Evolutionary conservation across 345 rosid species (phyloP), one percentile per base, ranked within the genome.

Genomic region (Firmiana major): DNA sequence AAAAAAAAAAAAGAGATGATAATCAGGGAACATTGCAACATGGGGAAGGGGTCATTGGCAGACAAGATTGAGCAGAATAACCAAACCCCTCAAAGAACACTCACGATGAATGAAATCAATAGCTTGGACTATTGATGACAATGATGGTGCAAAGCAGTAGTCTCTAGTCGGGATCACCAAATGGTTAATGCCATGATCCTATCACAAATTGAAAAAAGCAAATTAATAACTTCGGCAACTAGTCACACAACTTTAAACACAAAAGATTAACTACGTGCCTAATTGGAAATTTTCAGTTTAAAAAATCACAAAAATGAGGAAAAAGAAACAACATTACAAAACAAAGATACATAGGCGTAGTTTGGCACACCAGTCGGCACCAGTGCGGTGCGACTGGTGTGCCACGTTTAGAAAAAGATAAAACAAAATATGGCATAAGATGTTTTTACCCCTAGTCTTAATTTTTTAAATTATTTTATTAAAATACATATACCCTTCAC

Each of bases 91-190:
- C 45, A 15, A 43, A 26, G 40, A 34, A 34, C 26, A 76, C 91
- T 85, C 81, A 95, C 99, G 77, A 68, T 87, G 92, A 71, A 97
- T 91, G 64, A 97, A 97, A 36, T 88, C 95, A 55, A 94, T 95
- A 62, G 99, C 99, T 81, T 79, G 93, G 83, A 87, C 87, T 78
- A 92, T 91, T 62, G 92, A 91, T 79, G 79, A 81, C 84, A 94
- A 78, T 17, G 95, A 90, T 40, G 99, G 99, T 67, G 98, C 99
- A 89, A 94, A 97, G 81, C 93, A 97, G 84, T 97, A 97, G 81
- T 97, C 99, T 82, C 97, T 89, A 16, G 99, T 97, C 71, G 99
- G 97, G 75, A 97, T 89, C 83, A 97, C 94, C 86, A 97, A 85
- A 87, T 97, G 99, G 75, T 91, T 85, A 87, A 97, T 94, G 83